Conservation (phyloP, 2,329 filamentous ascomycete genomes). For the Aspergillus fructus region DNA sequence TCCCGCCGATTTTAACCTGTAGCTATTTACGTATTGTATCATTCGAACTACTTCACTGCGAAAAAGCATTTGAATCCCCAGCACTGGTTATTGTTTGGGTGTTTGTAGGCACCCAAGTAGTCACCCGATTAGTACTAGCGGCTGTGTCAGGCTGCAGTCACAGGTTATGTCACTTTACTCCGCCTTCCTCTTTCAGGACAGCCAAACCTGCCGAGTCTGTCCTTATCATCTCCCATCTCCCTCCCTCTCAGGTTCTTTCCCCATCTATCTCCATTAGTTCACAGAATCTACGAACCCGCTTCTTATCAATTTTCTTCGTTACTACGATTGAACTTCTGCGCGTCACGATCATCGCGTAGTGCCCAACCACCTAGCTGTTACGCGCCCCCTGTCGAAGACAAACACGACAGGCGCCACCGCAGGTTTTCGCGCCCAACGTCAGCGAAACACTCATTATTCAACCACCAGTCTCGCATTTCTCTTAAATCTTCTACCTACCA, state of each 20-base stretch:
- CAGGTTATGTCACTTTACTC: constrained; percentile 6
- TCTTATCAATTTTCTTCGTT: constrained; percentile 1
- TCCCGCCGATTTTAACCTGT: too few relatives aligned
- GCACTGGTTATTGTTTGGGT: too few relatives aligned
- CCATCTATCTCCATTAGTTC: constrained; percentile 17
- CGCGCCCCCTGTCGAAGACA: constrained; percentile 7
- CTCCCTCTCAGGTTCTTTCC: constrained; percentile 14
- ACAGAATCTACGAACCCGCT: background rate
- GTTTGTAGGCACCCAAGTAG: background rate
- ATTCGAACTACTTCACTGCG: background rate
- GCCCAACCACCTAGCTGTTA: background rate
- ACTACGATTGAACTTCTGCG: background rate
- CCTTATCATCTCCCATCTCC: constrained; percentile 8
- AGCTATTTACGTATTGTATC: background rate
- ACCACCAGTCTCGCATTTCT: constrained; percentile 6
- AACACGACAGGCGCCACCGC: constrained; percentile 10
- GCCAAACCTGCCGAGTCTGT: constrained; percentile 13
- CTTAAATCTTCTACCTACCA: constrained; percentile 11
- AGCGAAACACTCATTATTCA: constrained; percentile 7
- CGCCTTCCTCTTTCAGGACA: constrained; percentile 15
- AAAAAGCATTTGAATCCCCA: background rate
- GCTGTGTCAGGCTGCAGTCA: constrained; percentile 7
- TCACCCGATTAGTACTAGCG: constrained; percentile 25
- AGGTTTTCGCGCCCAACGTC: constrained; percentile 13
- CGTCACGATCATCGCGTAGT: background rate